These are phyloP conservation scores for Schizochytrium sp. DNA, from an alignment of 108 stramenopile species.

Conservation along the genomic window DNA sequence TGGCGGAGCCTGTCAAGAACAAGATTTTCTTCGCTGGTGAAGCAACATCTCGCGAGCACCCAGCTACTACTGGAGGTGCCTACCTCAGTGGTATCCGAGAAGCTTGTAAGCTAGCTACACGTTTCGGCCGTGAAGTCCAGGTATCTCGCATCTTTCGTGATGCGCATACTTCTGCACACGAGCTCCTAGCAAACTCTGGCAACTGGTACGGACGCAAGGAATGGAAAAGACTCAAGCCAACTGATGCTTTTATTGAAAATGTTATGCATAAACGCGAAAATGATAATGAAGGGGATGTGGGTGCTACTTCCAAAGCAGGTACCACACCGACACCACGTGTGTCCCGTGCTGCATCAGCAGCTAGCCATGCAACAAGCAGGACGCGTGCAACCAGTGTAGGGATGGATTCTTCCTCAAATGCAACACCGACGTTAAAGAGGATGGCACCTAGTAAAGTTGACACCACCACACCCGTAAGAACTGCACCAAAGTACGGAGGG, in stretches of 20 bases:
- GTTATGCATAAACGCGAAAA: constrained; percentile 28
- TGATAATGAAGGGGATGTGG: background rate
- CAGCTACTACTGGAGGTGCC: constrained; percentile 48
- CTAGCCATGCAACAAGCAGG: no score
- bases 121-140: constrained; percentile 37
- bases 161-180: background rate
- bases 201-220: constrained; percentile 24
- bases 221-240: background rate
- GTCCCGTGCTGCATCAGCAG: no score
- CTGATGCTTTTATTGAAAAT: constrained; percentile 42
- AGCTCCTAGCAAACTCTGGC: background rate
- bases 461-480: no score
- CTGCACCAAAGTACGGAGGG: no score
- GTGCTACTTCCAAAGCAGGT: no score
- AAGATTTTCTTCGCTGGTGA: constrained; percentile 35
- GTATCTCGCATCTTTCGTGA: background rate
- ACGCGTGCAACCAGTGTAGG: no score
- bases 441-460: no score
- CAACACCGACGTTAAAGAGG: no score
- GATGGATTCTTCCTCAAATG: no score
- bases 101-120: constrained; percentile 42
- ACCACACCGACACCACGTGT: no score
- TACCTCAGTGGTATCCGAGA: constrained; percentile 34
- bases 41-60: constrained; percentile 56
- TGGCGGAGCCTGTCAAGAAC: constrained; percentile 40